phyloP scores from a whole-genome alignment of 495 filamentous ascomycete genomes.

The Aspergillus bridgeri region DNA sequence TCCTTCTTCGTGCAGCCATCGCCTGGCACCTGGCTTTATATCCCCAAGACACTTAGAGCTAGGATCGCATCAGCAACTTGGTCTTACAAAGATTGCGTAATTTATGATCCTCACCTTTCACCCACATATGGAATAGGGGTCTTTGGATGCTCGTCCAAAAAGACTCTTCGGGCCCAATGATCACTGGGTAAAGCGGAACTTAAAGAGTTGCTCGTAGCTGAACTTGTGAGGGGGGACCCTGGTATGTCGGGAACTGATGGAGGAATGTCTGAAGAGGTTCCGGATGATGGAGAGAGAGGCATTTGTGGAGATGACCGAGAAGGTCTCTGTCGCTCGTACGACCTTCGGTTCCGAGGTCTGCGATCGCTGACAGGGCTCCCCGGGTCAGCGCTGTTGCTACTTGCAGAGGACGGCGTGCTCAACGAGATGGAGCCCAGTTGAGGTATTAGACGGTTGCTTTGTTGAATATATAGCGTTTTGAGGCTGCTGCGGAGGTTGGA shows the following conservation, averaged over 20 bases:
- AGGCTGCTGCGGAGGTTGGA: slow-evolving; percentile 32
- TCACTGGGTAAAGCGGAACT: slow-evolving; percentile 26
- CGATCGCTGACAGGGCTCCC: slow-evolving; percentile 31
- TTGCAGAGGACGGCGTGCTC: slow-evolving; percentile 27
- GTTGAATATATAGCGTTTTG: slow-evolving; percentile 33
- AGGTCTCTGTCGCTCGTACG: slow-evolving; percentile 40
- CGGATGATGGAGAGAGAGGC: slow-evolving; percentile 33
- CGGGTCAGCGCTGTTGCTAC: slow-evolving; percentile 28
- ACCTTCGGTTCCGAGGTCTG: slow-evolving; percentile 30
- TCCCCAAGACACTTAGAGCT: slow-evolving; percentile 51
- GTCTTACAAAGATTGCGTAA: not conserved
- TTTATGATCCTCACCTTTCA: slow-evolving; percentile 37
- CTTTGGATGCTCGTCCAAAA: slow-evolving; percentile 33
- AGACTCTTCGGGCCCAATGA: slow-evolving; percentile 55
- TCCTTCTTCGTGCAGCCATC: slow-evolving; percentile 32
- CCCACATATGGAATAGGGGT: slow-evolving; percentile 38
- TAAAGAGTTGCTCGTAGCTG: slow-evolving; percentile 35
- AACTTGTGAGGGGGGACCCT: slow-evolving; percentile 39
- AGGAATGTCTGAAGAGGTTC: slow-evolving; percentile 32
- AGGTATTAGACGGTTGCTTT: slow-evolving; percentile 35
- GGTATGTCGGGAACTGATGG: slow-evolving; percentile 41
- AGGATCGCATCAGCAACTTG: slow-evolving; percentile 18
- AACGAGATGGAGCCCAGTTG: slow-evolving; percentile 37
- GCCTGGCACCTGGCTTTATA: slow-evolving; percentile 34
- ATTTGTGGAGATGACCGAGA: slow-evolving; percentile 27